Evolutionary conservation across 2,329 filamentous ascomycete genomes (phyloP).

Genomic region (Aspergillus sclerotialis): DNA sequence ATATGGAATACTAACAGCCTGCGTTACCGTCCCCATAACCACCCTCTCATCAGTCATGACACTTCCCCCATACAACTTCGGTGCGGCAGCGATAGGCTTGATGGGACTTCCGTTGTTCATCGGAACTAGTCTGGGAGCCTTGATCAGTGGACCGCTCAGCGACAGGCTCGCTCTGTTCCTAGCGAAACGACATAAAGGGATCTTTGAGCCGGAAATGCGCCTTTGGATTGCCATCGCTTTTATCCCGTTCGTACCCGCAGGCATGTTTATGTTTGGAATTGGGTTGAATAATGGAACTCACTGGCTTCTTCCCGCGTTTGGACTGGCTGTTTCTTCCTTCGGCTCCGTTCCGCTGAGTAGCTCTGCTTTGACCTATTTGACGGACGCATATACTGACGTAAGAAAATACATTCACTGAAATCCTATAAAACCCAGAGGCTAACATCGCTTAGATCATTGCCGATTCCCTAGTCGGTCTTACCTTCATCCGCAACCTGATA

Average conservation of each 20-base stretch:
- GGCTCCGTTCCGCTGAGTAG: constrained; percentile 17
- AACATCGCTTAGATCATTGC: constrained; percentile 43
- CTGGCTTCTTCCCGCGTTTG: constrained; percentile 13
- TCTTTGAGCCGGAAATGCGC: constrained; percentile 41
- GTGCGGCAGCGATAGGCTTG: constrained; percentile 29
- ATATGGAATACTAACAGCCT: constrained; percentile 34
- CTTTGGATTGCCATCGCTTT: constrained; percentile 24
- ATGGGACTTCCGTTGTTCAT: constrained; percentile 36
- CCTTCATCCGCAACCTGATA: constrained; percentile 40
- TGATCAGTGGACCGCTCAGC: constrained; percentile 27
- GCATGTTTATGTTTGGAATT: constrained; percentile 36
- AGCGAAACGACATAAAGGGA: constrained; percentile 30
- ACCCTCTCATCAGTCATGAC: constrained; percentile 31
- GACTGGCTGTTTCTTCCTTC: constrained; percentile 1
- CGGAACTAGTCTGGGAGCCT: constrained; percentile 28
- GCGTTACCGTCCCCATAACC: constrained; percentile 32
- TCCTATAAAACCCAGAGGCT: no score
- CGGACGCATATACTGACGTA: constrained; percentile 24
- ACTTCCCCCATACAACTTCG: constrained; percentile 35
- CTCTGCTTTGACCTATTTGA: constrained; percentile 21
- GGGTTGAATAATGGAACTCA: constrained; percentile 19
- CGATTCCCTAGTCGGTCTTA: constrained; percentile 40
- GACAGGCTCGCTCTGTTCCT: constrained; percentile 31
- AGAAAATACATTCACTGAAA: no score
- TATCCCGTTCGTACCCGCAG: constrained; percentile 25